These are phyloP conservation scores for Solanum ossicruentum DNA, from an alignment of 257 asterid genomes.

Conservation along the genomic window DNA sequence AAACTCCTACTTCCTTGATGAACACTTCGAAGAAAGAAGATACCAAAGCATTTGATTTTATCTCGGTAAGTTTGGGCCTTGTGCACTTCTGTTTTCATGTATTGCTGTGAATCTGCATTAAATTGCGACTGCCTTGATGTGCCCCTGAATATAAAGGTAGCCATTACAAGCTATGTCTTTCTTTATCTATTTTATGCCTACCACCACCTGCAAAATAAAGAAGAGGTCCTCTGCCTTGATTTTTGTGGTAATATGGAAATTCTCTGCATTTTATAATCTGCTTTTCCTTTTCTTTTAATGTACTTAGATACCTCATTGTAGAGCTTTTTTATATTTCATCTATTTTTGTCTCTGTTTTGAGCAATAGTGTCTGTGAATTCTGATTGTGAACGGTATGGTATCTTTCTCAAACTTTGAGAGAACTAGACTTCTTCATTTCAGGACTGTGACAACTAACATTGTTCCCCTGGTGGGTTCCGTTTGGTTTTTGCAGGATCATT, in stretches of 20 bases:
- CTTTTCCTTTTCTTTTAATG: neutral
- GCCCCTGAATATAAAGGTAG: neutral
- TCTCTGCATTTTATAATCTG: neutral
- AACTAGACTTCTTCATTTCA: neutral
- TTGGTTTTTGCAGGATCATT: conserved; percentile 66
- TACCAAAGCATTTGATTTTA: conserved; percentile 85
- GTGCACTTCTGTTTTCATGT: neutral
- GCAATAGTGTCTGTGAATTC: neutral
- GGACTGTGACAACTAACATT: neutral
- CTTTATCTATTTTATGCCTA: neutral
- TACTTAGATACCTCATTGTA: neutral
- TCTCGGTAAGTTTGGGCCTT: conserved; percentile 53
- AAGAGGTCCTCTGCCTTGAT: neutral
- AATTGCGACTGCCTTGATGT: neutral
- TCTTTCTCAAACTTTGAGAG: neutral
- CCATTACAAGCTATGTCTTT: neutral
- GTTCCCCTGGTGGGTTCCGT: neutral
- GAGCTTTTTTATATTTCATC: neutral
- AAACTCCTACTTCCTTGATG: conserved; percentile 76
- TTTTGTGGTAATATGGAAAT: neutral
- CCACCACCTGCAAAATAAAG: neutral
- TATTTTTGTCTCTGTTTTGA: neutral
- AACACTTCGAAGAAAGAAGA: conserved; percentile 69
- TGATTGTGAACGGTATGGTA: neutral
- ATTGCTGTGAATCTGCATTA: neutral